Conservation (phyloP, 73 alveolate species). For the Paramecium tetraurelia region DNA sequence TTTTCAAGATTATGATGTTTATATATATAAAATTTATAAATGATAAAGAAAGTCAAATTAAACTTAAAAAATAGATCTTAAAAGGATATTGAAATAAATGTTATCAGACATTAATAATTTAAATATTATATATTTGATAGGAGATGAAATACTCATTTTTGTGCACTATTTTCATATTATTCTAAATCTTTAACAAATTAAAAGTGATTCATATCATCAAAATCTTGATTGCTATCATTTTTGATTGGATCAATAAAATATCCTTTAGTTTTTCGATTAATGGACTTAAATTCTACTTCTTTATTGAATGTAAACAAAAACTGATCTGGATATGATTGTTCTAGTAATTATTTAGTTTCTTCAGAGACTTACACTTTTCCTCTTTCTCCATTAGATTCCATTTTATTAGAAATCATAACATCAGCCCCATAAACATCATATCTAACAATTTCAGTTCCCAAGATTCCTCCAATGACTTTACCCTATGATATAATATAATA, state of each 20-base stretch:
- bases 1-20: no score
- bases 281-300: neutral
- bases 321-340: neutral
- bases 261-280: constrained; percentile 33
- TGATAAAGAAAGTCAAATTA: no score
- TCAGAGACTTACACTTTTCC: constrained; percentile 53
- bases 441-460: constrained; percentile 62
- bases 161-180: neutral
- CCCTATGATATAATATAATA: constrained; percentile 2
- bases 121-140: neutral
- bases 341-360: constrained; percentile 40
- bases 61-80: no score
- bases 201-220: neutral
- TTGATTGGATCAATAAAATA: neutral
- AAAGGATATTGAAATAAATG: no score
- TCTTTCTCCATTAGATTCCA: constrained; percentile 63
- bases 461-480: constrained; percentile 49
- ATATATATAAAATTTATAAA: no score
- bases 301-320: constrained; percentile 11
- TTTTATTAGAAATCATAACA: constrained; percentile 59
- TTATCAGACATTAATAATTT: no score
- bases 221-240: neutral
- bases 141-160: neutral
- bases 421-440: constrained; percentile 66
- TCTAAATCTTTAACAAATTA: neutral